These are phyloP conservation scores for Trichomonascaceae sp. DNA, from an alignment of 1,139 yeast species.

Conservation along the genomic window DNA sequence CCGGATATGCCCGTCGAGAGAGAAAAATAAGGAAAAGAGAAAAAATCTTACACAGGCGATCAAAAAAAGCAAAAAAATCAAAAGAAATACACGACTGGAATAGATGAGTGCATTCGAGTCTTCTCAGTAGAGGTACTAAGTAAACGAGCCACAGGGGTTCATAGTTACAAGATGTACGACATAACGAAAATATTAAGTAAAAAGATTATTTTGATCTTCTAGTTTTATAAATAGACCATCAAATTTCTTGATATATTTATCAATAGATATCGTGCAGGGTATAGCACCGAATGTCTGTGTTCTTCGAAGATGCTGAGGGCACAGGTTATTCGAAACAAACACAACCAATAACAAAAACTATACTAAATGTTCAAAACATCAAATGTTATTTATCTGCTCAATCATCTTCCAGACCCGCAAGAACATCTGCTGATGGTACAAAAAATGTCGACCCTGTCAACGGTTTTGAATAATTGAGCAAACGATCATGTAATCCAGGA, in stretches of 20 bases:
- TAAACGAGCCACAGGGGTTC: too few species aligned
- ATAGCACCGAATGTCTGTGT: not conserved
- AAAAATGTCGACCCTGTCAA: constrained; percentile 13
- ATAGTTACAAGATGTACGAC: too few species aligned
- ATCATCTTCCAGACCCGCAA: not conserved
- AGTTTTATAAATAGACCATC: not conserved
- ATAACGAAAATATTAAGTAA: too few species aligned
- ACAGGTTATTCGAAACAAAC: too few species aligned
- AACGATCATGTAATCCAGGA: constrained; percentile 19
- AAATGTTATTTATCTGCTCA: not conserved
- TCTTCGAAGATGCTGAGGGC: too few species aligned
- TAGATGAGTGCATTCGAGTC: too few species aligned
- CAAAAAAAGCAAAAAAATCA: not conserved
- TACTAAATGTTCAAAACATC: not conserved
- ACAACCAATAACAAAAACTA: not conserved
- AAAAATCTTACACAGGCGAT: too few species aligned
- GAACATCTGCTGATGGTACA: constrained; percentile 1
- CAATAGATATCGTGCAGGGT: not conserved
- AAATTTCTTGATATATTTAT: too few species aligned
- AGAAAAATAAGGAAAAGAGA: too few species aligned
- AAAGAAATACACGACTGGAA: not conserved
- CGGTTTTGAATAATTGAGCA: constrained; percentile 18
- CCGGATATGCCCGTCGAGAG: not conserved
- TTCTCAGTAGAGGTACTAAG: too few species aligned
- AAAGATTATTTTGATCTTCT: not conserved